Evolutionary conservation across 2,329 filamentous ascomycete species (phyloP).

Genomic region (Fusarium sterilihyphosum): DNA sequence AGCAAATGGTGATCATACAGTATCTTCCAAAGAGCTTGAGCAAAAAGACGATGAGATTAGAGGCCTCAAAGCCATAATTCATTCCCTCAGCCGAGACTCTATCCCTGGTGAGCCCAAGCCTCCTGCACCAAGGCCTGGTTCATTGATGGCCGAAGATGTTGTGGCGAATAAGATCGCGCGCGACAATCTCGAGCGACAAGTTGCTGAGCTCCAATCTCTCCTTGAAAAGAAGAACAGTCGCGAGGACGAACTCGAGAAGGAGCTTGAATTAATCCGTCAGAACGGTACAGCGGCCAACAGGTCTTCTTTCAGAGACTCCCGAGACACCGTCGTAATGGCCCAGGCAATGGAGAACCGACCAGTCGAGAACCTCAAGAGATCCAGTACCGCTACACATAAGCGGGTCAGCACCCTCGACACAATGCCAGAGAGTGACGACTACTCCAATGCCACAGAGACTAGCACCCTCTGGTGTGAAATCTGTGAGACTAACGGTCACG

Average conservation of each 20-base stretch:
- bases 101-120: constrained; percentile 54
- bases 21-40: constrained; percentile 79
- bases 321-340: constrained; percentile 70
- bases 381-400: constrained; percentile 59
- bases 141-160: constrained; percentile 48
- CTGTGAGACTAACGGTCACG: constrained; percentile 90
- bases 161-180: constrained; percentile 48
- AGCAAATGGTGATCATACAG: constrained; percentile 54
- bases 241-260: constrained; percentile 87
- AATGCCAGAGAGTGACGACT: constrained; percentile 75
- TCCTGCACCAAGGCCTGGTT: constrained; percentile 46
- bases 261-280: constrained; percentile 73
- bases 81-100: constrained; percentile 86
- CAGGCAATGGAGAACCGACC: constrained; percentile 59
- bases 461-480: constrained; percentile 92
- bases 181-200: constrained; percentile 81
- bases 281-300: constrained; percentile 57
- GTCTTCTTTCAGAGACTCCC: constrained; percentile 72
- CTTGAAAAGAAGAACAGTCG: constrained; percentile 77
- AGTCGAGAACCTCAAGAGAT: constrained; percentile 60
- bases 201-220: constrained; percentile 78
- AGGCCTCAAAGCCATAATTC: constrained; percentile 96
- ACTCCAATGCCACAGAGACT: constrained; percentile 77
- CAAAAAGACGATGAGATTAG: constrained; percentile 98
- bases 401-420: constrained; percentile 69